Conservation (phyloP, 1,284 basidiomycete species). For the Austroboletus olivaceoglutinosus region DNA sequence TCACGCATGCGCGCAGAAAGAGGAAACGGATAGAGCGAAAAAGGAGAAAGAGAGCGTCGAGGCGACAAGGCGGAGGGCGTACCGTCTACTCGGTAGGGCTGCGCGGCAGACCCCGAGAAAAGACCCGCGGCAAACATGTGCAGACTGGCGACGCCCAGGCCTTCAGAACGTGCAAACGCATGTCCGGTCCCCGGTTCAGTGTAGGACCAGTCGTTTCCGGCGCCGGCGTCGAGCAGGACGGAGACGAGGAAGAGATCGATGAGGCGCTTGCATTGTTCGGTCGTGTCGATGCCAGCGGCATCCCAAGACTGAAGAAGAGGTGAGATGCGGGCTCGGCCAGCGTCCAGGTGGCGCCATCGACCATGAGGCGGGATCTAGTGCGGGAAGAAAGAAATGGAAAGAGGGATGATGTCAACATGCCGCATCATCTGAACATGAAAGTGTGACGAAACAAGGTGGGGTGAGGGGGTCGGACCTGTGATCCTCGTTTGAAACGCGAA, state of each 20-base stretch:
- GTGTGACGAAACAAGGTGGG: constrained; percentile 6
- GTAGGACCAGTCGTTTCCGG: constrained; percentile 83
- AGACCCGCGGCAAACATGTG: constrained; percentile 86
- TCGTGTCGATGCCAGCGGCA: constrained; percentile 43
- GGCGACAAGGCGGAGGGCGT: not conserved
- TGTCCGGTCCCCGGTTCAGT: constrained; percentile 59
- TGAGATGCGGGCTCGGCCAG: constrained; percentile 59
- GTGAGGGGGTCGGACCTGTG: not conserved
- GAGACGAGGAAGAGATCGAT: constrained; percentile 93
- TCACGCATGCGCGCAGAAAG: not conserved
- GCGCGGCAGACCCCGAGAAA: constrained; percentile 66
- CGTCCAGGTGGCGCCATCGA: constrained; percentile 87
- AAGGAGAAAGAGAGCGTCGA: not conserved
- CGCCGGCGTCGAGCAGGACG: constrained; percentile 92
- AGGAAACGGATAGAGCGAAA: constrained; percentile 2
- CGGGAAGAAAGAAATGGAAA: not conserved
- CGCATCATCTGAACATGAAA: not conserved
- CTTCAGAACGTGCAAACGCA: constrained; percentile 78
- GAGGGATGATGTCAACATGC: not conserved
- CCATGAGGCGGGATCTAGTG: constrained; percentile 85
- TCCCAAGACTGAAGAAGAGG: constrained; percentile 61
- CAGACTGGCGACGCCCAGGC: constrained; percentile 87
- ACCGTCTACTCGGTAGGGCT: constrained; percentile 82
- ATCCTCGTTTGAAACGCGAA: not conserved
- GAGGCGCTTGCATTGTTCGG: constrained; percentile 69